These are phyloP conservation scores for Erodium texanum DNA, from an alignment of 441 rosid genomes.

Conservation along the genomic window DNA sequence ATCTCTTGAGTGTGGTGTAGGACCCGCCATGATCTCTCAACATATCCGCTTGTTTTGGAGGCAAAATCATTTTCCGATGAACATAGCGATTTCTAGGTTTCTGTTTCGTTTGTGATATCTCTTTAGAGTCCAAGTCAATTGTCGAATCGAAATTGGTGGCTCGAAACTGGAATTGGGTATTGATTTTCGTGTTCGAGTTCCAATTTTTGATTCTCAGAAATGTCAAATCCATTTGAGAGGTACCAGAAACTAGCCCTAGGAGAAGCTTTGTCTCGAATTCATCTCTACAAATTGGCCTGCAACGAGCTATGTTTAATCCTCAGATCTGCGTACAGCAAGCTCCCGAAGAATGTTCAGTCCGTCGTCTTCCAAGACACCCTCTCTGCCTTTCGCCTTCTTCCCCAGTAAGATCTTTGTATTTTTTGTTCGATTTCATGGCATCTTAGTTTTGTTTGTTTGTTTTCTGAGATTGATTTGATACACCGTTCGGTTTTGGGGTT, in stretches of 20 bases:
- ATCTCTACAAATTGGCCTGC: constrained; percentile 56
- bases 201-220: constrained; percentile 8
- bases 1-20: too few species aligned
- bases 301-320: constrained; percentile 58
- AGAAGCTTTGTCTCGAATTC: constrained; percentile 39
- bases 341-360: constrained; percentile 57
- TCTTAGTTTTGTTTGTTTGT: background rate
- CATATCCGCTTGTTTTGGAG: too few species aligned
- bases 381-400: constrained; percentile 67
- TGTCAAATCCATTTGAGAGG: constrained; percentile 40
- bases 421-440: constrained; percentile 1
- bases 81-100: background rate
- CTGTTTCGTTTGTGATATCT: background rate
- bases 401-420: constrained; percentile 36
- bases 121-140: background rate
- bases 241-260: constrained; percentile 40
- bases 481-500: background rate
- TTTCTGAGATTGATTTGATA: background rate
- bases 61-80: too few species aligned
- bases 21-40: too few species aligned
- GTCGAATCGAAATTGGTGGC: background rate
- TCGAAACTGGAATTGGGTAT: background rate
- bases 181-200: background rate
- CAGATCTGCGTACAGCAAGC: constrained; percentile 35
- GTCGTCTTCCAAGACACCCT: constrained; percentile 53